phyloP scores from a whole-genome alignment of 1,139 yeast genomes.

The Meyerozyma elateridarum region DNA sequence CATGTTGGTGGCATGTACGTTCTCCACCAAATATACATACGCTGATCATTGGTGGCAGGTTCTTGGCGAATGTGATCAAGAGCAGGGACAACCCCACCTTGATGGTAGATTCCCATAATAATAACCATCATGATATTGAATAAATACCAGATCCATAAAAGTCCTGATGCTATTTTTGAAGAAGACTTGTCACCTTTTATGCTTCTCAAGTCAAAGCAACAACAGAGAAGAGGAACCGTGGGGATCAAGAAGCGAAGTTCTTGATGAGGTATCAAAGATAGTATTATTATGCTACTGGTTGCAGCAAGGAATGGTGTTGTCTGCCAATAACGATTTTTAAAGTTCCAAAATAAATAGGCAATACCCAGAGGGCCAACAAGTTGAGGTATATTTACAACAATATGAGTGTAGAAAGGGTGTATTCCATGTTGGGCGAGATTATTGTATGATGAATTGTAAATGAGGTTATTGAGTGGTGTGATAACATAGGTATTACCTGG shows the following conservation, averaged over 20 bases:
- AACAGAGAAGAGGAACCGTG: constrained; percentile 62
- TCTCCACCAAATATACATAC: constrained; percentile 84
- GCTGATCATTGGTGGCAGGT: constrained; percentile 12
- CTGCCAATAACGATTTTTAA: constrained; percentile 27
- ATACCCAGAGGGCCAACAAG: constrained; percentile 69
- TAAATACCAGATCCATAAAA: constrained; percentile 44
- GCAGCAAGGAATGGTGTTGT: constrained; percentile 57
- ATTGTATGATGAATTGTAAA: constrained; percentile 55
- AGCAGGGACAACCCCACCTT: constrained; percentile 82
- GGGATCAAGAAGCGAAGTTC: constrained; percentile 85
- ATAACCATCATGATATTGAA: constrained; percentile 61
- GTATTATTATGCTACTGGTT: constrained; percentile 52
- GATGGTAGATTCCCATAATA: constrained; percentile 79
- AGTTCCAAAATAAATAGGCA: constrained; percentile 36
- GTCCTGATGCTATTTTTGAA: background rate
- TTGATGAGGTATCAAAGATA: constrained; percentile 84
- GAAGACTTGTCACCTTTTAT: constrained; percentile 6
- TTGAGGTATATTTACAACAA: constrained; percentile 71
- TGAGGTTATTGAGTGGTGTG: constrained; percentile 72
- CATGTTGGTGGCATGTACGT: constrained; percentile 92
- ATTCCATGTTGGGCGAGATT: constrained; percentile 78
- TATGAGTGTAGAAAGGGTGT: constrained; percentile 74
- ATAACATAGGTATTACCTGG: constrained; percentile 33
- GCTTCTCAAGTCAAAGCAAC: constrained; percentile 48
- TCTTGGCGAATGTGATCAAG: constrained; percentile 34